These are phyloP conservation scores for Podaxis rugospora DNA, from an alignment of 768 basidiomycete genomes.

Conservation along the genomic window DNA sequence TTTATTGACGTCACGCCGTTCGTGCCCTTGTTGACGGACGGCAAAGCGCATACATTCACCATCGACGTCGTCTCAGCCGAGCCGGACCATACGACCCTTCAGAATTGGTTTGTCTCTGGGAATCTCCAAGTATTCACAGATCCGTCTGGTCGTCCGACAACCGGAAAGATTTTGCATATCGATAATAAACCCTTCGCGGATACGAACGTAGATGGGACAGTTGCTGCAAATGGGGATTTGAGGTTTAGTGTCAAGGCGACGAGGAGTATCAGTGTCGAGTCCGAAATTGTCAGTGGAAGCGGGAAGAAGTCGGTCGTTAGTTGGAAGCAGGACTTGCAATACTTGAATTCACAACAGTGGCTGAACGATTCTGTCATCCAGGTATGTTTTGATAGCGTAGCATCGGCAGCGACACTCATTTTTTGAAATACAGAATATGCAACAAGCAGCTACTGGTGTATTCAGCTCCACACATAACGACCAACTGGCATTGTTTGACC, in stretches of 20 bases:
- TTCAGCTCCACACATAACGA: conserved; percentile 38
- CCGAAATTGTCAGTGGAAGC: conserved; percentile 57
- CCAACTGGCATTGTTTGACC: conserved; percentile 32
- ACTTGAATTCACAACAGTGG: conserved; percentile 61
- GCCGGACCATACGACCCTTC: conserved; percentile 54
- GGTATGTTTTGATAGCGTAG: conserved; percentile 18
- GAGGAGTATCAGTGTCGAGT: conserved; percentile 54
- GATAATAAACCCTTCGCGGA: conserved; percentile 53
- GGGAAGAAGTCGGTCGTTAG: conserved; percentile 50
- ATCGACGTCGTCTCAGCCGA: conserved; percentile 75
- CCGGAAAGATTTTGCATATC: conserved; percentile 61
- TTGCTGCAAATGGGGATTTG: conserved; percentile 41
- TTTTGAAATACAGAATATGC: conserved; percentile 27
- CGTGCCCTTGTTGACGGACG: conserved; percentile 63
- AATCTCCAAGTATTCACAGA: conserved; percentile 65
- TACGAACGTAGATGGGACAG: conserved; percentile 41
- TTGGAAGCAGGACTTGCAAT: conserved; percentile 59
- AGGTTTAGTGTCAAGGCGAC: conserved; percentile 60
- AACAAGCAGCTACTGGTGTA: conserved; percentile 34
- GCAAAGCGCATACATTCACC: conserved; percentile 63
- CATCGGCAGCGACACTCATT: background rate
- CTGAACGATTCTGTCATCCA: conserved; percentile 40
- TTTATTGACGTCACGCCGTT: conserved; percentile 78
- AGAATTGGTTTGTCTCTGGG: conserved; percentile 80
- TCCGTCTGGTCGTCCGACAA: conserved; percentile 56